Percentiles rank a stretch among this genome's conserved stretches.
phyloP scores from a whole-genome alignment of 805 yeast species.

The Lachancea sp. region DNA sequence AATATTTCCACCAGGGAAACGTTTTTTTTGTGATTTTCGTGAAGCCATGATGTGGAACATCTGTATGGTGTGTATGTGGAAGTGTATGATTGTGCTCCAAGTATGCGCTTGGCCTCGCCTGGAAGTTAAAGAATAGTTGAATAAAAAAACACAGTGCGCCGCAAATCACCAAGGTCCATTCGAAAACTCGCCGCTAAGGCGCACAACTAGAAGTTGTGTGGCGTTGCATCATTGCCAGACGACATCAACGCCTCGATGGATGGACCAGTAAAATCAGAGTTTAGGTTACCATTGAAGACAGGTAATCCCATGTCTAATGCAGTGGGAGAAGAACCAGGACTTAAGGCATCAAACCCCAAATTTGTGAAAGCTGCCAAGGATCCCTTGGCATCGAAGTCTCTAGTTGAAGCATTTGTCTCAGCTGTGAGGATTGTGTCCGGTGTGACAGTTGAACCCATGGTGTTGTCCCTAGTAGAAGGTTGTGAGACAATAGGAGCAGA shows the following conservation, averaged over 20 bases:
- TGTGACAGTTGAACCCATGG: slow-evolving; percentile 5
- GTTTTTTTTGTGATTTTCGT: background rate
- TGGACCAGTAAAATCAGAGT: background rate
- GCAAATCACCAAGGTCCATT: too few species aligned
- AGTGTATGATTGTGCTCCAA: too few species aligned
- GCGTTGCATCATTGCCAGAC: background rate
- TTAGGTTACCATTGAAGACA: background rate
- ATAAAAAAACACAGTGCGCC: background rate
- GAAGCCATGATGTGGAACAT: too few species aligned
- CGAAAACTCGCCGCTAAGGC: background rate
- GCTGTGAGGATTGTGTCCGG: slow-evolving; percentile 2
- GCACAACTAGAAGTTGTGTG: background rate
- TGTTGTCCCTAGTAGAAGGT: slow-evolving; percentile 6
- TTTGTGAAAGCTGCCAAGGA: slow-evolving; percentile 1
- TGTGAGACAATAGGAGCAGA: background rate
- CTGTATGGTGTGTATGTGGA: too few species aligned
- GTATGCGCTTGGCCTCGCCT: background rate
- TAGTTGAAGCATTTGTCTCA: slow-evolving; percentile 2
- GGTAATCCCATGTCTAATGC: slow-evolving; percentile 4
- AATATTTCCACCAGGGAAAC: slow-evolving; percentile 3
- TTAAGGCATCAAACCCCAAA: slow-evolving; percentile 1
- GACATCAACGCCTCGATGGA: slow-evolving; percentile 8
- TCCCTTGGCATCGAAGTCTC: slow-evolving; percentile 4
- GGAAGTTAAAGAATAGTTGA: background rate
- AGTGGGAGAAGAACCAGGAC: slow-evolving; percentile 7